Evolutionary conservation across 2,329 filamentous ascomycete species (phyloP).

Genomic region (Colletotrichum truncatum): DNA sequence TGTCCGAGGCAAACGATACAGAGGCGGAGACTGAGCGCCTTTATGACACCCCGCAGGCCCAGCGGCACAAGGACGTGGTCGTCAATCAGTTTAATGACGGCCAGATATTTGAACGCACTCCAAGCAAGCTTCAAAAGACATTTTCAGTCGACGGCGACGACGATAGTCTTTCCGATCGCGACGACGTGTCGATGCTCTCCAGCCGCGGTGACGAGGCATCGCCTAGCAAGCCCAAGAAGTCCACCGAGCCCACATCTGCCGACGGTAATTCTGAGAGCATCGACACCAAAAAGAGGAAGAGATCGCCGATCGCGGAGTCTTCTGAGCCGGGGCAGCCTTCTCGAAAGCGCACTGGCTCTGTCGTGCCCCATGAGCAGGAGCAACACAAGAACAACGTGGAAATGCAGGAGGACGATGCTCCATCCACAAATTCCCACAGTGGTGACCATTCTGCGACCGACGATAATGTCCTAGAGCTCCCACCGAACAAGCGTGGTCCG

Average conservation of each 20-base stretch:
- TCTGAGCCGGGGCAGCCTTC: slow-evolving; percentile 57
- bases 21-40: slow-evolving; percentile 96
- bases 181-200: slow-evolving; percentile 48
- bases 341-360: slow-evolving; percentile 64
- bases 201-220: slow-evolving; percentile 48
- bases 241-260: slow-evolving; percentile 35
- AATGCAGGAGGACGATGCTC: slow-evolving; percentile 43
- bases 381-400: slow-evolving; percentile 38
- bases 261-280: slow-evolving; percentile 46
- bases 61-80: slow-evolving; percentile 69
- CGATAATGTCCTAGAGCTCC: slow-evolving; percentile 51
- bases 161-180: slow-evolving; percentile 50
- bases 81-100: slow-evolving; percentile 64
- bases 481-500: slow-evolving; percentile 49
- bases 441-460: slow-evolving; percentile 55
- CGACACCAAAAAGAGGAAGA: slow-evolving; percentile 60
- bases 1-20: slow-evolving; percentile 72
- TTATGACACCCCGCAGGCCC: slow-evolving; percentile 83
- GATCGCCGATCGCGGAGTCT: slow-evolving; percentile 53
- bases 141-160: slow-evolving; percentile 45
- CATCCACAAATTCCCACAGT: slow-evolving; percentile 46
- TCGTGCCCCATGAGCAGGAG: slow-evolving; percentile 48
- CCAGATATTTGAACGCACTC: slow-evolving; percentile 70
- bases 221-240: slow-evolving; percentile 42
- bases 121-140: slow-evolving; percentile 77